These are phyloP conservation scores for Hermanozyma aechmeae DNA, from an alignment of 805 yeast species.

Conservation along the genomic window DNA sequence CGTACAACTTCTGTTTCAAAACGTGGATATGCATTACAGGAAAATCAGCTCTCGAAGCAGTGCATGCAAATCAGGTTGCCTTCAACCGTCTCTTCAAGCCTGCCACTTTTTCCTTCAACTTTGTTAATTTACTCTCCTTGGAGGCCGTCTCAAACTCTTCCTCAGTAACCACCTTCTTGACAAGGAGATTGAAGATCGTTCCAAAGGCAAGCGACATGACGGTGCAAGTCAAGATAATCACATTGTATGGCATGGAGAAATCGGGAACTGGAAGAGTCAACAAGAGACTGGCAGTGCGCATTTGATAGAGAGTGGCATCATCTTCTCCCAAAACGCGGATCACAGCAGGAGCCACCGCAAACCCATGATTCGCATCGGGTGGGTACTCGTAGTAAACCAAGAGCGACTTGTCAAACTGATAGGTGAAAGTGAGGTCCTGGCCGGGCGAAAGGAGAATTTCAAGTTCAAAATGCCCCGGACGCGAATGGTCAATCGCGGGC, in stretches of 20 bases:
- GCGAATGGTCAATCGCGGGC: slow-evolving; percentile 71
- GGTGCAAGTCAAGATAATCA: slow-evolving; percentile 87
- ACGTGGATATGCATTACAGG: no score
- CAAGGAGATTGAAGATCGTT: slow-evolving; percentile 66
- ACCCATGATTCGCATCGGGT: slow-evolving; percentile 99
- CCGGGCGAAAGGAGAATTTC: slow-evolving; percentile 54
- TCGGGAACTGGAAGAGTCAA: slow-evolving; percentile 92
- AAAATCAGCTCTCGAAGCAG: no score
- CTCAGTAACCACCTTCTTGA: slow-evolving; percentile 66
- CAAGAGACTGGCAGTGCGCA: slow-evolving; percentile 80
- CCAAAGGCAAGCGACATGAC: slow-evolving; percentile 91
- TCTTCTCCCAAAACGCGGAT: slow-evolving; percentile 40
- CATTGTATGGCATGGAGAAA: slow-evolving; percentile 97
- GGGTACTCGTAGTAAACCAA: slow-evolving; percentile 86
- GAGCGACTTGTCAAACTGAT: slow-evolving; percentile 81
- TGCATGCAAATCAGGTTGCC: no score
- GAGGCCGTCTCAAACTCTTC: slow-evolving; percentile 46
- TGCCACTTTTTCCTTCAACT: background rate
- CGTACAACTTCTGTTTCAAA: no score
- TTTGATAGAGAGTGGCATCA: slow-evolving; percentile 26
- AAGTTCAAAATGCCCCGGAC: slow-evolving; percentile 80
- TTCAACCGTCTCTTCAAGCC: background rate
- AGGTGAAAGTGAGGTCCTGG: slow-evolving; percentile 51
- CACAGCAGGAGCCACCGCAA: slow-evolving; percentile 87
- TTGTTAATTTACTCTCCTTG: slow-evolving; percentile 2